Evolutionary conservation across 1,139 yeast species (phyloP).

Genomic region (Maudiozyma humilis): DNA sequence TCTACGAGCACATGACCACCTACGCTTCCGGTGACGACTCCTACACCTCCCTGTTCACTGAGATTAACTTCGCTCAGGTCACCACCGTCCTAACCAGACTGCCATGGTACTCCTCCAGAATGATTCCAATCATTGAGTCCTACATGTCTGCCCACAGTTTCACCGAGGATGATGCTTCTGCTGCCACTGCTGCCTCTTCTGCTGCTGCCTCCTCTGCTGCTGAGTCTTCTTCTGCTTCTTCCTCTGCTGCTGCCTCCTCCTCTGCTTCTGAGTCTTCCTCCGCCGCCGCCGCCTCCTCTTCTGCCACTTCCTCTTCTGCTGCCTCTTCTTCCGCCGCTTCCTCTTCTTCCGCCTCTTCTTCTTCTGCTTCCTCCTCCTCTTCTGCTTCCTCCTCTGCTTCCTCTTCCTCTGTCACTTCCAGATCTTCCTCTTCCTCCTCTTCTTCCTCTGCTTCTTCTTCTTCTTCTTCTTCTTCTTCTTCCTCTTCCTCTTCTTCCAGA

Average conservation of each 20-base stretch:
- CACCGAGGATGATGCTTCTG: conserved; percentile 15
- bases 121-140: conserved; percentile 24
- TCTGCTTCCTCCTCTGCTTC: conserved; percentile 9
- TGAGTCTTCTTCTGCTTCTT: conserved; percentile 7
- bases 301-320: conserved; percentile 8
- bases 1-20: conserved; percentile 33
- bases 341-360: conserved; percentile 8
- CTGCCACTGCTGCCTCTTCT: conserved; percentile 9
- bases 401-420: conserved; percentile 8
- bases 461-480: background rate
- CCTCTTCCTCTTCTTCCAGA: conserved; percentile 6
- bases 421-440: conserved; percentile 6
- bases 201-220: conserved; percentile 10
- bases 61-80: conserved; percentile 24
- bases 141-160: conserved; percentile 30
- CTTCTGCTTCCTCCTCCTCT: conserved; percentile 8
- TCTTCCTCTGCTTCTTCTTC: background rate
- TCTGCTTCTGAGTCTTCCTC: conserved; percentile 9
- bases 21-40: conserved; percentile 39
- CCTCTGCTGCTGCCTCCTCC: conserved; percentile 10
- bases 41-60: conserved; percentile 34
- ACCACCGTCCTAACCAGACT: conserved; percentile 33
- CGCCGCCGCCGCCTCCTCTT: conserved; percentile 8
- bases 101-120: conserved; percentile 36
- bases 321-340: conserved; percentile 10